Evolutionary conservation across 2,329 filamentous ascomycete genomes (phyloP), one percentile per base, ranked within the genome.

Genomic region (Fusarium nisikadoi): DNA sequence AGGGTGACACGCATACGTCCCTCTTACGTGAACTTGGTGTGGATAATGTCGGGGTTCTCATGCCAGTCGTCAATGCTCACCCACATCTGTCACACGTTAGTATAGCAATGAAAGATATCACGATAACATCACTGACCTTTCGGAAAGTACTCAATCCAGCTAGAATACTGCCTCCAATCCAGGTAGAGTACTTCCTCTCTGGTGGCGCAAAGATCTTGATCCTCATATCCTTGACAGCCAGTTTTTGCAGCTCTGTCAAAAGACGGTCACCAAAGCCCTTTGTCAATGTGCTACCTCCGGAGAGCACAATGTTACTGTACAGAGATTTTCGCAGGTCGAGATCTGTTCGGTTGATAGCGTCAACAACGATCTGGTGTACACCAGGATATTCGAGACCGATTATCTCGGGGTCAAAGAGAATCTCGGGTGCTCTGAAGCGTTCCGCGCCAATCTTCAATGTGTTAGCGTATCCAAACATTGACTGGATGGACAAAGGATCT

Each of bases 31-130:
- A 98, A 97, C 84, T 97, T 98, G 79, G 94, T 96, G 84, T 98
- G 95, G 80, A 99, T 98, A 78, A 99, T 96, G 80, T 99, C 95
- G 23, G 96, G 96, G 81, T 99, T 97, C 88, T 99, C 96, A 82
- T 99, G 96, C 96, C 96, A 99, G 86, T 99, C 96, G 80, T 98
- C 96, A 80, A 97, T 95, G 84, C 94, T 97, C 79, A 99, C 96
- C 94, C 96, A 98, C 96, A 99, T 99, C 95, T 97, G 81, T 57
- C 60, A 41, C 19, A 49, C 45, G 62, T 78, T 58, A 79, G 76
- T 50, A 52, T 20, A 27, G 8, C 38, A 31, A 49, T 12, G 4
- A 29, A 27, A 13, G 35, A 6, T 10, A 33, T 14, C 11, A 27
- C 8, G 19, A 8, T 12, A 16, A 31, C 19, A 36, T 23, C 16